Conservation (phyloP, 345 rosid genomes). For the Populus alba region DNA sequence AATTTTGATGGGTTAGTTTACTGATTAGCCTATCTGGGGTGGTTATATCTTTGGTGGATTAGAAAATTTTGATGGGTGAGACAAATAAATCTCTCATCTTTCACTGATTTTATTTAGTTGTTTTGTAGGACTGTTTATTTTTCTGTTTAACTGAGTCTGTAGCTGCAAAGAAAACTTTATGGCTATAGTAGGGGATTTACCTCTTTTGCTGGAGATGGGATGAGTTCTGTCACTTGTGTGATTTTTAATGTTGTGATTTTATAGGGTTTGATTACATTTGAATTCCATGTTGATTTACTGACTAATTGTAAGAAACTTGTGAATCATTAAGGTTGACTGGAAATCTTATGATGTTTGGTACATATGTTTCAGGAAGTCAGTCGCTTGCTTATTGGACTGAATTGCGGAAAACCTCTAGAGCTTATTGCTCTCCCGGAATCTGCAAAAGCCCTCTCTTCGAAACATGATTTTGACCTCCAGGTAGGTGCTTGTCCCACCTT, state of each 20-base stretch:
- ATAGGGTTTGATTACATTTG: not conserved
- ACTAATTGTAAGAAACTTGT: too few species aligned
- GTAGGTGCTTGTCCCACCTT: constrained; percentile 21
- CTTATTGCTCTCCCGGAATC: constrained; percentile 46
- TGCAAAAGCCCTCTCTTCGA: constrained; percentile 49
- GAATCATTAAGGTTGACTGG: too few species aligned
- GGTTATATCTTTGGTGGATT: not conserved
- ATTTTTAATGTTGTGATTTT: not conserved
- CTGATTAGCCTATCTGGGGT: not conserved
- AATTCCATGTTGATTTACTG: not conserved
- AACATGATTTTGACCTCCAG: constrained; percentile 81
- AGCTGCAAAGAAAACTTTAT: too few species aligned
- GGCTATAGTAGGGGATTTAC: too few species aligned
- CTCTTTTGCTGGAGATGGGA: too few species aligned
- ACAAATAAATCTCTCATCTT: too few species aligned
- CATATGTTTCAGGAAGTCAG: constrained; percentile 65
- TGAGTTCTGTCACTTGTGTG: not conserved
- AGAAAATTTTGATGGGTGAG: not conserved
- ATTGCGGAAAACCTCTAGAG: constrained; percentile 64
- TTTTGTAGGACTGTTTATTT: too few species aligned
- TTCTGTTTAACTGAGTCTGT: too few species aligned
- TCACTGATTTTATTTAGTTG: too few species aligned
- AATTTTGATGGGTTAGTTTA: not conserved
- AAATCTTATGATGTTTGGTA: constrained; percentile 5
- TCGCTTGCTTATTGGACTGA: constrained; percentile 69